These are phyloP conservation scores for Pinus taeda DNA, from an alignment of 75 land plant species.

Conservation along the genomic window DNA sequence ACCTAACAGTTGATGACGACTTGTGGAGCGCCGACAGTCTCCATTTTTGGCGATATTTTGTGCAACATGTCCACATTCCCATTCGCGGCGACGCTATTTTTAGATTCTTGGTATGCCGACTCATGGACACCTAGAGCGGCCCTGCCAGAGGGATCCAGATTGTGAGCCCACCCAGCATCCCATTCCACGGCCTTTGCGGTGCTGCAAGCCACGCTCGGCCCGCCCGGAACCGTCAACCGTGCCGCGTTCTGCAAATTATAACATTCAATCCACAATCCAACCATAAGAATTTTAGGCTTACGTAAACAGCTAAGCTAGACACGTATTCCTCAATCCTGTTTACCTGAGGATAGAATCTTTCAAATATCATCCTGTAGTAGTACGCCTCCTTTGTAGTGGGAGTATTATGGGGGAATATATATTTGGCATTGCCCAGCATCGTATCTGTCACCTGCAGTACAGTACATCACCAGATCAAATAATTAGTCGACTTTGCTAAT, in stretches of 20 bases:
- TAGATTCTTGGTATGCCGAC: constrained; percentile 52
- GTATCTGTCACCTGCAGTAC: constrained; percentile 59
- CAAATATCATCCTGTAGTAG: constrained; percentile 78
- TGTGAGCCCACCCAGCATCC: constrained; percentile 81
- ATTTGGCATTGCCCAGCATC: constrained; percentile 71
- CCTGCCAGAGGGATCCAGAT: constrained; percentile 89
- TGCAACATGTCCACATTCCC: neutral
- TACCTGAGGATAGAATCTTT: constrained; percentile 54
- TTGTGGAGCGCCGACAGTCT: too few species aligned
- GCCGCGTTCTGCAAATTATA: constrained; percentile 64
- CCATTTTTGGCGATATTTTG: too few species aligned
- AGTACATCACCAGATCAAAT: too few species aligned
- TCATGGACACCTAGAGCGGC: constrained; percentile 90
- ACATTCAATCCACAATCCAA: too few species aligned
- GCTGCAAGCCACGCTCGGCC: constrained; percentile 95
- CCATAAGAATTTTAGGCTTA: too few species aligned
- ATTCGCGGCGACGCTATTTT: neutral
- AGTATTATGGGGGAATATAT: constrained; percentile 72
- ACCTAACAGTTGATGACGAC: too few species aligned
- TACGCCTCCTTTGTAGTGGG: constrained; percentile 83
- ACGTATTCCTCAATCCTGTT: too few species aligned
- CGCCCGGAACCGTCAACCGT: constrained; percentile 86
- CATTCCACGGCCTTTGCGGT: constrained; percentile 90
- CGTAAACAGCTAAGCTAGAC: too few species aligned
- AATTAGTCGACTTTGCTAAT: too few species aligned